Base-by-base conservation (phyloP, 495 filamentous ascomycete genomes). In the Cudoniella acicularis region DNA sequence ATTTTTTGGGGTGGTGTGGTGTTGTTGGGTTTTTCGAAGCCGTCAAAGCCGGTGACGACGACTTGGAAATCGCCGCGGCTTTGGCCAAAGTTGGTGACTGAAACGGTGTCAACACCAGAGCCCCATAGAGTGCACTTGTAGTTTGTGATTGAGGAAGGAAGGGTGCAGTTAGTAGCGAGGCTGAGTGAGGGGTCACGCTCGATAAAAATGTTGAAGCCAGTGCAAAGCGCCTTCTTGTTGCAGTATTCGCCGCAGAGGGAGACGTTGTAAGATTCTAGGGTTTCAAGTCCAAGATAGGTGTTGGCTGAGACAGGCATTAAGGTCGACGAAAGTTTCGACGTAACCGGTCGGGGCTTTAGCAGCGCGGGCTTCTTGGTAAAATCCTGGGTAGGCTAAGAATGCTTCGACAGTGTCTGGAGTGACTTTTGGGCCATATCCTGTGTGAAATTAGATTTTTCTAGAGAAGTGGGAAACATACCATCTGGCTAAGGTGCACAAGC, bases 101-200 rank as follows among this genome's bases (percentile, higher is more conserved):
- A 61, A 1, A 42, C 57, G 21, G 56, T 54, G 0, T 64, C 48
- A 45, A 78, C 61, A 36, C 58, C 55, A 30, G 63, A 68, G 27
- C 75, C 75, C 75, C 76, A 82, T 59, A 80, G 79, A 18, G 75
- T 73, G 65, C 79, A 83, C 67, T 81, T 81, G 71, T 77, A 78
- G 55, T 75, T 74, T 24, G 77, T 81, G 46, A 73, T 75, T 18
- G 73, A 73, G 16, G 75, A 47, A 0, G 80, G 78, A 53, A 77
- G 69, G 51, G 64, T 62, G 65, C 74, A 76, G 1, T 70, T 69
- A 42, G 70, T 70, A 27, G 58, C 57, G 43, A 68, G 68, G 10
- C 58, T 52, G 2, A 79, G 42, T 10, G 62, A 64, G 2, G 78
- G 77, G 59, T 79, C 76, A 16, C 78, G 67, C 57, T 81, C 77